A percentile compares a stretch with the other conserved stretches of the same genome.
Evolutionary conservation across 495 filamentous ascomycete species (phyloP).

Genomic region (Daldinia loculata): DNA sequence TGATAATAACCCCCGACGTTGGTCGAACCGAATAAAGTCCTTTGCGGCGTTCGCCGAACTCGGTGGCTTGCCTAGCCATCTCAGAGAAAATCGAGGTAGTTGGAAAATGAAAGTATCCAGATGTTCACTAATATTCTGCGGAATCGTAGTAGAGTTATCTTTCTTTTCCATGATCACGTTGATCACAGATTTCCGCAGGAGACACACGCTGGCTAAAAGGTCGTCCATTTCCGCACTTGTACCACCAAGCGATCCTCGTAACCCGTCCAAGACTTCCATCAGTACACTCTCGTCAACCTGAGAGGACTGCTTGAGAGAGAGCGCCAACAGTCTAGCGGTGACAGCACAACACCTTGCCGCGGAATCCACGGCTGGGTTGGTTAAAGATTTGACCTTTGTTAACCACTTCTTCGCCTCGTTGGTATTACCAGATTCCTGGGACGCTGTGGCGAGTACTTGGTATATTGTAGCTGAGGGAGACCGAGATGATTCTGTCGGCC

Average conservation of each 20-base stretch:
- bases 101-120: slow-evolving; percentile 61
- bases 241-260: slow-evolving; percentile 69
- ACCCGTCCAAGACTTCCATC: slow-evolving; percentile 59
- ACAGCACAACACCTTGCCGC: slow-evolving; percentile 55
- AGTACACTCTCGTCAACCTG: slow-evolving; percentile 50
- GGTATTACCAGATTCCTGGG: slow-evolving; percentile 55
- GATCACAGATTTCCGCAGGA: slow-evolving; percentile 67
- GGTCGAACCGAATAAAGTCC: slow-evolving; percentile 61
- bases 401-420: slow-evolving; percentile 61
- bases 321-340: slow-evolving; percentile 54
- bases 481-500: slow-evolving; percentile 40
- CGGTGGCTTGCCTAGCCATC: slow-evolving; percentile 65
- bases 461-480: slow-evolving; percentile 50
- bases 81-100: slow-evolving; percentile 60
- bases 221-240: slow-evolving; percentile 73
- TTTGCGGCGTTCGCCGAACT: slow-evolving; percentile 54
- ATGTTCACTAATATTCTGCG: slow-evolving; percentile 35
- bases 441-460: slow-evolving; percentile 51
- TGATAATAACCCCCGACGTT: slow-evolving; percentile 60
- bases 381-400: slow-evolving; percentile 47
- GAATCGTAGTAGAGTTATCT: slow-evolving; percentile 5
- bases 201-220: slow-evolving; percentile 69
- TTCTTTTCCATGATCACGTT: slow-evolving; percentile 53
- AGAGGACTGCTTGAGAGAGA: slow-evolving; percentile 52
- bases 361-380: slow-evolving; percentile 49